Evolutionary conservation across 2,329 filamentous ascomycete species (phyloP), one percentile per base, ranked within the genome.

Genomic region (Chaetothyriales sp.): DNA sequence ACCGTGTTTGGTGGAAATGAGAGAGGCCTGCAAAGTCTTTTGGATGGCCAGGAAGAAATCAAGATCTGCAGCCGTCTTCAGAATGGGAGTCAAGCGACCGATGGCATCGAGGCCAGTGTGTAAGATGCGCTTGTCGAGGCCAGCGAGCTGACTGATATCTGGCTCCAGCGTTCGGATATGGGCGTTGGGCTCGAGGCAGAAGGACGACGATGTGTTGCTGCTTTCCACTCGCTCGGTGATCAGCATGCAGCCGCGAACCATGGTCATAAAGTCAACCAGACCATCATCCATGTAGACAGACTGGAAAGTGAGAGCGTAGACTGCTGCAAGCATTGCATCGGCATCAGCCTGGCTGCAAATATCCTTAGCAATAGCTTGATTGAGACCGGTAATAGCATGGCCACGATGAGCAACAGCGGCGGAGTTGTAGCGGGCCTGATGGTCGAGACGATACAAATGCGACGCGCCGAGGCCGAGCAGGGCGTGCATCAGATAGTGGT

Each of bases 401-500:
- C 83, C 68, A 19, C 82, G 78, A 63, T 86, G 82, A 15, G 44
- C 44, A 15, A 46, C 9, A 22, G 13, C 44, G 44, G 44, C 5
- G 13, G 40, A 70, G 69, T 67, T 85, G 77, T 44, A 82, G 81
- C 28, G 76, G 72, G 13, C 74, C 20, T 18, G 13, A 10, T 5
- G 2, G 19, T 15, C 13, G n/a, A 46, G 53, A 15, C 63, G 53
- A 25, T 58, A 55, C 20, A 63, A 72, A 56, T 85, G 79, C 0
- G 82, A 85, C 33, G 82, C 83, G 1, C 82, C 74, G 54, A 84
- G 74, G 13, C 81, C 82, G 0, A 85, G 73, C 48, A 86, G 81
- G 3, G 82, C 80, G 63, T 86, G 82, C 77, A 86, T 84, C 7
- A 85, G 71, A 54, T 80, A 83, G 51, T 82, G 78, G 57, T 83